Base-by-base conservation (phyloP, 495 filamentous ascomycete genomes). In the Aspergillus cavernicola region DNA sequence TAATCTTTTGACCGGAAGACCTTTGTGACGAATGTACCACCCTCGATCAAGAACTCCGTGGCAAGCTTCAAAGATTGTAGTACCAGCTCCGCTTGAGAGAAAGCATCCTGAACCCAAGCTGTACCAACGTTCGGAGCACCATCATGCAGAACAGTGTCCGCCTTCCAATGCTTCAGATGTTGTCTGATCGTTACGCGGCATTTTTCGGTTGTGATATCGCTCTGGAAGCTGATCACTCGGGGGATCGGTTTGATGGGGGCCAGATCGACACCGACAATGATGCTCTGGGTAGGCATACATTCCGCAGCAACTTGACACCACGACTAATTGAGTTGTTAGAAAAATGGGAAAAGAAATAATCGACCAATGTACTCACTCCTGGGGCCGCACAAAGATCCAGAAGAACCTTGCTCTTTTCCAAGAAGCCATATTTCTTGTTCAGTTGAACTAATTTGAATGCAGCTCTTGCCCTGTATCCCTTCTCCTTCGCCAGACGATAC, bases 271-370 rank as follows among this genome's bases (percentile, higher is more conserved):
- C 90, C 93, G 56, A 99, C 78, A 58, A 99, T 96, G 49, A 97
- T 79, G 68, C 86, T 90, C 66, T 88, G 88, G 28, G 80, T 74
- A 2, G 93, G 93, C 92, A 97, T 97, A 35, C 84, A 87, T 78
- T 97, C 92, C 62, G 90, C 88, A 29, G 91, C 91, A 37, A 99
- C 95, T 81, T 99, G 93, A 82, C 88, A 95, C 93, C 93, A 99
- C 72, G 91, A 96, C 81, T 87, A 56, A 24, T 16, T 7, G 13
- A 11, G 18, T 53, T 45, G 58, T 77, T 66, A 75, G 68, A 63
- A 45, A 1, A 18, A 31, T 33, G n/a, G 20, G 13, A 38, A 29
- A 35, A 42, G 40, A n/a, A 11, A 22, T 33, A 15, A 40, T 16
- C 22, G n/a, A n/a, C n/a, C 15, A 26, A 13, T 46, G 41, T 24